Percentiles rank a stretch among this genome's conserved stretches.
phyloP scores from a whole-genome alignment of 1,284 basidiomycete genomes.

The Ceratobasidium theobromae region DNA sequence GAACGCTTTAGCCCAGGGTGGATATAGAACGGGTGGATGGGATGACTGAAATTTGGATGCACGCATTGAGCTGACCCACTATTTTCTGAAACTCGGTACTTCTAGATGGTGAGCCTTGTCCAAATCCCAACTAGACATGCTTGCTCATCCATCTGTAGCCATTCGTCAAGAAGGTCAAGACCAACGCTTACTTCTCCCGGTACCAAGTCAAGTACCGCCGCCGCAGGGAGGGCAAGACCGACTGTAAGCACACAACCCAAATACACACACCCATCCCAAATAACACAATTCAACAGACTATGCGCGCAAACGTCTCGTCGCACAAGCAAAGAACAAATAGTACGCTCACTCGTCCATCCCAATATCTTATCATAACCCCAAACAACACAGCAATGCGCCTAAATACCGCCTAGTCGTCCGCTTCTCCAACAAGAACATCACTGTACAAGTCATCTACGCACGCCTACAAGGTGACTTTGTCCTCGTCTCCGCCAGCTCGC shows the following conservation, averaged over 20 bases:
- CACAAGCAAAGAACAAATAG: conserved; percentile 99
- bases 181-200: conserved; percentile 92
- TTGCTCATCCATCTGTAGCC: conserved; percentile 49
- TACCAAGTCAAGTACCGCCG: conserved; percentile 98
- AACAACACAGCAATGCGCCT: conserved; percentile 73
- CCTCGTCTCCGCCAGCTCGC: conserved; percentile 82
- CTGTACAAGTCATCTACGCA: conserved; percentile 93
- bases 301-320: conserved; percentile 92
- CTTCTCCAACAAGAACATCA: conserved; percentile 92
- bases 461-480: conserved; percentile 98
- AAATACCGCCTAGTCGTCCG: conserved; percentile 99
- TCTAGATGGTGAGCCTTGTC: conserved; percentile 30
- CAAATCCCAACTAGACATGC: background rate
- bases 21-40: conserved; percentile 31
- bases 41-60: conserved; percentile 25
- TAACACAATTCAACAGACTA: conserved; percentile 63
- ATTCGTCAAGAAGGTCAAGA: conserved; percentile 86
- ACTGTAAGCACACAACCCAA: conserved; percentile 61
- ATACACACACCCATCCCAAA: background rate
- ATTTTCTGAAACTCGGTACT: conserved; percentile 4
- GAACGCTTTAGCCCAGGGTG: background rate
- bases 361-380: background rate
- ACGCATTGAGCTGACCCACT: conserved; percentile 28
- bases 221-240: conserved; percentile 96
- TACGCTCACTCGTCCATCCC: conserved; percentile 48